phyloP scores from a whole-genome alignment of 2,329 filamentous ascomycete species.

The Bipolaris cookei region DNA sequence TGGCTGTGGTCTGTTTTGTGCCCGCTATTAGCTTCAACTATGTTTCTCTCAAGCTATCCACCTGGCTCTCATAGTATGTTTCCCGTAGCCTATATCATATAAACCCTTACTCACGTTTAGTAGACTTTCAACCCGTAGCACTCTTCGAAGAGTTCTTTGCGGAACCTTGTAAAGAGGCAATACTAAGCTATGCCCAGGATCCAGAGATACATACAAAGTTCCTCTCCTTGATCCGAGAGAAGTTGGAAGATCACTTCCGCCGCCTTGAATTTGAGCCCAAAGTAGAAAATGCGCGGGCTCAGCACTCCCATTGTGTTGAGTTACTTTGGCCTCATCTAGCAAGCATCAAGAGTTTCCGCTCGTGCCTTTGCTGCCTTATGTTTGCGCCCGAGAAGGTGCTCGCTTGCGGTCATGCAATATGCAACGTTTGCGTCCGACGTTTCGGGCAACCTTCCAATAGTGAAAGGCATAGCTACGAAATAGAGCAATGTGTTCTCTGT shows the following conservation, averaged over 20 bases:
- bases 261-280: not conserved
- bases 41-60: not conserved
- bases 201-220: not conserved
- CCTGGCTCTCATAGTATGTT: not conserved
- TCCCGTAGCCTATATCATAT: not conserved
- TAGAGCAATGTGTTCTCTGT: not conserved
- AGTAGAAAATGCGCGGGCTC: not conserved
- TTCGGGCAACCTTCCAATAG: not conserved
- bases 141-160: not conserved
- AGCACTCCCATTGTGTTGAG: not conserved
- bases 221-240: not conserved
- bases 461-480: not conserved
- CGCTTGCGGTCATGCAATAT: not conserved
- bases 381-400: not conserved
- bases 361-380: not conserved
- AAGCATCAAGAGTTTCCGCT: not conserved
- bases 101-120: not conserved
- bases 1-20: not conserved
- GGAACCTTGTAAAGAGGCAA: not conserved
- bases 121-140: not conserved
- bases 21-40: not conserved
- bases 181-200: not conserved
- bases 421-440: not conserved
- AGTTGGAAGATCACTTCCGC: not conserved
- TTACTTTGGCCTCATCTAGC: not conserved